Evolutionary conservation across 148 eudicot genomes (phyloP).

Genomic region (Nepenthes gracilis): DNA sequence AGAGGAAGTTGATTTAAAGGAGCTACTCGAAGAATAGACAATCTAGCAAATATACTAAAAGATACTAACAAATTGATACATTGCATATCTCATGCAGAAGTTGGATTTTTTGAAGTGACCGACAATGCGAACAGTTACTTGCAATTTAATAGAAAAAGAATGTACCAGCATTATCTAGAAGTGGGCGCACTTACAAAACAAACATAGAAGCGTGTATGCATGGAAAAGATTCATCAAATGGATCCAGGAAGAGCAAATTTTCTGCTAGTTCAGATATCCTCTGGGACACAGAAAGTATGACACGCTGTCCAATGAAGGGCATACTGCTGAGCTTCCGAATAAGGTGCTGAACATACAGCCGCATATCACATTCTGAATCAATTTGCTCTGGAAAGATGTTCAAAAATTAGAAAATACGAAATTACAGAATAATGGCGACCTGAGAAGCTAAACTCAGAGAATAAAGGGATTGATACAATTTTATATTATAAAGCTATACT

Average conservation of each 20-base stretch:
- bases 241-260: conserved; percentile 67
- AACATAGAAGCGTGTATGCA: conserved; percentile 51
- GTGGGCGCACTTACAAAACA: conserved; percentile 46
- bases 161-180: not conserved
- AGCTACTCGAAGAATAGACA: too few relatives aligned
- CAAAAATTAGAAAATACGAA: not conserved
- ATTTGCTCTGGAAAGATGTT: conserved; percentile 23
- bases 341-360: conserved; percentile 52
- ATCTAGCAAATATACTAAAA: too few relatives aligned
- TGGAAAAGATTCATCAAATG: conserved; percentile 70
- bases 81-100: too few relatives aligned
- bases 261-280: conserved; percentile 61
- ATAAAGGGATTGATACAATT: too few relatives aligned
- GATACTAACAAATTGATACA: too few relatives aligned
- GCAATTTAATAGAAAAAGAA: not conserved
- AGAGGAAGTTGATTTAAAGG: too few relatives aligned
- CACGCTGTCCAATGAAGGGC: conserved; percentile 60
- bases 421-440: not conserved
- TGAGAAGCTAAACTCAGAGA: too few relatives aligned
- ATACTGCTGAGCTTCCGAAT: conserved; percentile 68
- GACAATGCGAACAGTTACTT: not conserved
- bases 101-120: not conserved
- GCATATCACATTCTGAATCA: conserved; percentile 29
- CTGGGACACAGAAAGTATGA: conserved; percentile 60
- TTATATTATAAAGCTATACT: too few relatives aligned